These are phyloP conservation scores for Saccharomycopsis sp. DNA, from an alignment of 805 yeast species.

Conservation along the genomic window DNA sequence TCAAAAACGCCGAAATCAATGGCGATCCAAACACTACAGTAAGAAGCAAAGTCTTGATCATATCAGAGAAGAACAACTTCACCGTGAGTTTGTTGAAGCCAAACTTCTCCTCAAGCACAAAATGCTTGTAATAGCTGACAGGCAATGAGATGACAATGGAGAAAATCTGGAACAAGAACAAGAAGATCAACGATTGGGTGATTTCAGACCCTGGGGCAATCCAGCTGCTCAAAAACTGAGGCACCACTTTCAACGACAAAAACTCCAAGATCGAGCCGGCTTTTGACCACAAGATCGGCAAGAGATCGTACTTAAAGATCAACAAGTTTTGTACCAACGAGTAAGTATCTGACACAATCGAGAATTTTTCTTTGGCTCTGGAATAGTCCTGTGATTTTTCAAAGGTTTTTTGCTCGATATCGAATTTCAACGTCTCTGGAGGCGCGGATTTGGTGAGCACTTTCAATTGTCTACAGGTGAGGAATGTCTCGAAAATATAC, in stretches of 20 bases:
- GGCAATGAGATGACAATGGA: slow-evolving; percentile 60
- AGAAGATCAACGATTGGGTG: slow-evolving; percentile 65
- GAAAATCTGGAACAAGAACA: slow-evolving; percentile 43
- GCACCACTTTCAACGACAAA: slow-evolving; percentile 12
- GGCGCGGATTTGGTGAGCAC: slow-evolving; percentile 50
- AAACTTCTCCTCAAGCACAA: slow-evolving; percentile 84
- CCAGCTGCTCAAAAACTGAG: slow-evolving; percentile 8
- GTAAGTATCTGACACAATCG: slow-evolving; percentile 47
- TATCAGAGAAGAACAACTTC: slow-evolving; percentile 66
- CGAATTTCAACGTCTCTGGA: slow-evolving; percentile 63
- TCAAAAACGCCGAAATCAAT: slow-evolving; percentile 64
- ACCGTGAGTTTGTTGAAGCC: slow-evolving; percentile 89
- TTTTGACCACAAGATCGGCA: slow-evolving; percentile 56
- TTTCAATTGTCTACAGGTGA: slow-evolving; percentile 71
- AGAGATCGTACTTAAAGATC: slow-evolving; percentile 51
- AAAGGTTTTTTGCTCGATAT: slow-evolving; percentile 67
- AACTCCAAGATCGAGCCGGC: slow-evolving; percentile 35
- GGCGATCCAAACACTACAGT: slow-evolving; percentile 62
- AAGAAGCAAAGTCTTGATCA: slow-evolving; percentile 52
- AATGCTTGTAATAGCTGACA: slow-evolving; percentile 64
- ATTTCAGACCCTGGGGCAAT: slow-evolving; percentile 48
- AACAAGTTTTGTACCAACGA: slow-evolving; percentile 50
- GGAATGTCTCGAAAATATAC: slow-evolving; percentile 65
- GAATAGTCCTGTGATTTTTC: slow-evolving; percentile 73
- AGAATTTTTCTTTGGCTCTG: slow-evolving; percentile 67